phyloP scores from a whole-genome alignment of 768 basidiomycete genomes.

The Tylopilus sp. region DNA sequence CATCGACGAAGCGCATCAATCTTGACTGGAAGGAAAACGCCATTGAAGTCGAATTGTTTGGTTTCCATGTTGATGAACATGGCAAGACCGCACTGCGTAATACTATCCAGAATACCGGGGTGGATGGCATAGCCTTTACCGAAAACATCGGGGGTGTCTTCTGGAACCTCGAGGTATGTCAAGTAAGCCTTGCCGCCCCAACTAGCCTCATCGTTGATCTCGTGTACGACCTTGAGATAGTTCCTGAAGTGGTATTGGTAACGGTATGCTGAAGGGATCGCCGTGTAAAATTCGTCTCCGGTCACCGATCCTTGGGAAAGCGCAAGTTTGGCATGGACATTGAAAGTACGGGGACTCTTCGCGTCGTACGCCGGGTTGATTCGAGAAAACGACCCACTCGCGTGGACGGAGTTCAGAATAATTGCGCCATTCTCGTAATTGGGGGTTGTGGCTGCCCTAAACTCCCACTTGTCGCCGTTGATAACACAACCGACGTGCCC shows the following conservation, averaged over 20 bases:
- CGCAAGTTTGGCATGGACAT: constrained; percentile 21
- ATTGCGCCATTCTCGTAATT: constrained; percentile 22
- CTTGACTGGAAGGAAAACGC: constrained; percentile 31
- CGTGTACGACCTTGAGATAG: constrained; percentile 28
- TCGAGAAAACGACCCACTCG: constrained; percentile 26
- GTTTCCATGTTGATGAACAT: constrained; percentile 30
- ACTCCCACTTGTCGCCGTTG: constrained; percentile 28
- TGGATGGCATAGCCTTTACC: constrained; percentile 31
- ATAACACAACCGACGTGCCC: constrained; percentile 26
- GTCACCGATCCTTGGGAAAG: constrained; percentile 15
- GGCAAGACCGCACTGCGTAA: constrained; percentile 30
- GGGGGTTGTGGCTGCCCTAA: constrained; percentile 25
- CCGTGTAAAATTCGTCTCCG: constrained; percentile 17
- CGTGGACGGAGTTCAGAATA: constrained; percentile 30
- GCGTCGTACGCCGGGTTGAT: constrained; percentile 27
- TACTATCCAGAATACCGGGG: constrained; percentile 33
- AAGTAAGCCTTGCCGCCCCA: constrained; percentile 28
- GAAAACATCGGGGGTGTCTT: constrained; percentile 27
- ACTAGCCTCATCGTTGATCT: constrained; percentile 25
- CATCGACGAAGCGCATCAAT: constrained; percentile 30
- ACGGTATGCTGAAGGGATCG: constrained; percentile 19
- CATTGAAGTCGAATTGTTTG: constrained; percentile 31
- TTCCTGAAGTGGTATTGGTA: constrained; percentile 26
- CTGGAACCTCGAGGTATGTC: constrained; percentile 20
- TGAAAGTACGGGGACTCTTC: constrained; percentile 19